Conservation (phyloP, 768 basidiomycete species). For the Suillus clintonianus region DNA sequence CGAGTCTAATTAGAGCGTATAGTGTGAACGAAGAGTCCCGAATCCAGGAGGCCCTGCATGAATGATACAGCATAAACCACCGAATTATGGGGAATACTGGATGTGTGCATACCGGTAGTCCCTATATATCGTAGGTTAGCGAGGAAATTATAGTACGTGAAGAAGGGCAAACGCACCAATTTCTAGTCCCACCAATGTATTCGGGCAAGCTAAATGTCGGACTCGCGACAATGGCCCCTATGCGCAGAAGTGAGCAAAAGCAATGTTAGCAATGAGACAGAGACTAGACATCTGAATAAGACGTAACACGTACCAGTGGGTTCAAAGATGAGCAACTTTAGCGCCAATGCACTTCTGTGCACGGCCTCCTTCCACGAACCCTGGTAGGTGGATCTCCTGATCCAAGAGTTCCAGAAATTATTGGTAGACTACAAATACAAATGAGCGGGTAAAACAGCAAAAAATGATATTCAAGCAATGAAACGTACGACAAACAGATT, state of each 20-base stretch:
- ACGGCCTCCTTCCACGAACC: conserved; percentile 97
- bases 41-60: conserved; percentile 77
- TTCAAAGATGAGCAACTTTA: conserved; percentile 92
- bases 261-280: not conserved
- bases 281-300: not conserved
- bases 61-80: not conserved
- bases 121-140: conserved; percentile 34
- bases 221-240: conserved; percentile 90
- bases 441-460: conserved; percentile 2
- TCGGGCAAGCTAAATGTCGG: conserved; percentile 96
- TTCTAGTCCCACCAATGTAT: conserved; percentile 85
- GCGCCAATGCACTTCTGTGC: conserved; percentile 86
- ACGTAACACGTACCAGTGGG: conserved; percentile 62
- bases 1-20: conserved; percentile 90
- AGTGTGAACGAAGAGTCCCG: conserved; percentile 96
- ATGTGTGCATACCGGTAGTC: conserved; percentile 56
- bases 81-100: no score
- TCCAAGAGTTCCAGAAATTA: conserved; percentile 87
- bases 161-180: conserved; percentile 59
- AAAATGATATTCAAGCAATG: not conserved
- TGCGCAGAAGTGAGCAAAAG: conserved; percentile 2
- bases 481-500: conserved; percentile 54
- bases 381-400: conserved; percentile 83
- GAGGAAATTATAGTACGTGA: not conserved
- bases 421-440: conserved; percentile 58